Evolutionary conservation across 2,329 filamentous ascomycete genomes (phyloP).

Genomic region (Phialophora expanda): DNA sequence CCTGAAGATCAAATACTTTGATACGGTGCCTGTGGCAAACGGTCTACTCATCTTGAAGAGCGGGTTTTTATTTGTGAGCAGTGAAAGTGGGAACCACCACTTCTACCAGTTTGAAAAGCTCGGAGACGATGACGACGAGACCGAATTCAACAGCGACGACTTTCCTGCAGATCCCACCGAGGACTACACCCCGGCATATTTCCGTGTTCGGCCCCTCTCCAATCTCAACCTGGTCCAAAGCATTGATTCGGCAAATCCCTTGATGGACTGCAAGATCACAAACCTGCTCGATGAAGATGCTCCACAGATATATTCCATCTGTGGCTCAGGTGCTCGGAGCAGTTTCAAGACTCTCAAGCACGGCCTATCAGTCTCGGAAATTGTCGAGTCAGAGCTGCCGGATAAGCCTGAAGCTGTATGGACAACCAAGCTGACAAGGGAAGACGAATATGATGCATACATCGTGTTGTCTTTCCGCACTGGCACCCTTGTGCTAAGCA

Average conservation of each 20-base stretch:
- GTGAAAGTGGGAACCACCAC: slow-evolving; percentile 89
- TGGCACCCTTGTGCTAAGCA: slow-evolving; percentile 87
- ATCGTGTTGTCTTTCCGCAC: slow-evolving; percentile 94
- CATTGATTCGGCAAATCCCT: slow-evolving; percentile 85
- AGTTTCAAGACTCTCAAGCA: slow-evolving; percentile 92
- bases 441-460: slow-evolving; percentile 88
- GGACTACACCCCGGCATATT: slow-evolving; percentile 79
- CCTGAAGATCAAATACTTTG: slow-evolving; percentile 96
- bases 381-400: slow-evolving; percentile 90
- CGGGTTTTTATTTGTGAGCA: slow-evolving; percentile 90
- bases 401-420: slow-evolving; percentile 90
- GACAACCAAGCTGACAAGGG: slow-evolving; percentile 84
- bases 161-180: slow-evolving; percentile 77
- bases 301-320: slow-evolving; percentile 93
- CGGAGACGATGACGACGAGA: slow-evolving; percentile 90
- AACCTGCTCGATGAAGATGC: slow-evolving; percentile 84
- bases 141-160: slow-evolving; percentile 81
- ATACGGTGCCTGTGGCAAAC: slow-evolving; percentile 87
- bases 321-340: slow-evolving; percentile 85
- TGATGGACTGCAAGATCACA: slow-evolving; percentile 88
- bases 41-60: slow-evolving; percentile 93
- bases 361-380: slow-evolving; percentile 89
- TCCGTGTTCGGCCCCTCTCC: slow-evolving; percentile 76
- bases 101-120: slow-evolving; percentile 98
- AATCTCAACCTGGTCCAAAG: slow-evolving; percentile 85